Conservation (phyloP, 176 grass and related monocot genomes). For the Oryza rufipogon region DNA sequence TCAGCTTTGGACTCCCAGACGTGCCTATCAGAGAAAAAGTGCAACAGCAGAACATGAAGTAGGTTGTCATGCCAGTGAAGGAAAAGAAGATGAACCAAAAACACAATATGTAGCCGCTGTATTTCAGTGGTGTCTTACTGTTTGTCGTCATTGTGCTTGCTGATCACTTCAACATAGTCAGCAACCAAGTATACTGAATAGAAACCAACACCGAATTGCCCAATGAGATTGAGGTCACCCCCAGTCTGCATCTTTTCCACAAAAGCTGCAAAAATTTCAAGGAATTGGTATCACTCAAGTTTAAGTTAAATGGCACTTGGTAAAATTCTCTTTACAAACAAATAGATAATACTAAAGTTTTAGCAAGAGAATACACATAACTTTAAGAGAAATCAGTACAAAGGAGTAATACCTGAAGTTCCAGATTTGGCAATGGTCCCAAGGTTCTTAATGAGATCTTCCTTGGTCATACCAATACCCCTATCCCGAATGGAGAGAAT, state of each 20-base stretch:
- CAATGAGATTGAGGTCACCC: conserved; percentile 91
- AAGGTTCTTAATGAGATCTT: conserved; percentile 96
- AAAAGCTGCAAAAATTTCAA: conserved; percentile 64
- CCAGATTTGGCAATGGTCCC: conserved; percentile 98
- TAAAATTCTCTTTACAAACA: neutral
- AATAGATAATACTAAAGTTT: neutral
- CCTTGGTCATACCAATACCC: conserved; percentile 97
- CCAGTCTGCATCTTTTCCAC: conserved; percentile 92
- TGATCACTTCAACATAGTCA: conserved; percentile 98
- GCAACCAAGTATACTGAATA: conserved; percentile 98
- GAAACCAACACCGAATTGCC: conserved; percentile 98
- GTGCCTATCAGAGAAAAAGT: conserved; percentile 51
- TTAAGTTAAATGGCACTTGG: neutral
- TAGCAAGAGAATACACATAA: neutral
- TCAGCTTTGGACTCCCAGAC: conserved; percentile 98
- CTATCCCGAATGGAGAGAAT: conserved; percentile 85
- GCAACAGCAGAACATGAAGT: neutral
- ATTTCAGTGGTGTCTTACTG: conserved; percentile 55
- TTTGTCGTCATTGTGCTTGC: conserved; percentile 99
- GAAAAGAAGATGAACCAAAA: neutral
- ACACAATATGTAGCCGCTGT: neutral
- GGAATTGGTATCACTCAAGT: conserved; percentile 24
- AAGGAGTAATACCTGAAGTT: conserved; percentile 64
- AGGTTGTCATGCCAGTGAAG: neutral
- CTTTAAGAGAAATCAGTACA: neutral